Base-by-base conservation (phyloP, 257 asterid species). In the Parsonsia alboflavescens region DNA sequence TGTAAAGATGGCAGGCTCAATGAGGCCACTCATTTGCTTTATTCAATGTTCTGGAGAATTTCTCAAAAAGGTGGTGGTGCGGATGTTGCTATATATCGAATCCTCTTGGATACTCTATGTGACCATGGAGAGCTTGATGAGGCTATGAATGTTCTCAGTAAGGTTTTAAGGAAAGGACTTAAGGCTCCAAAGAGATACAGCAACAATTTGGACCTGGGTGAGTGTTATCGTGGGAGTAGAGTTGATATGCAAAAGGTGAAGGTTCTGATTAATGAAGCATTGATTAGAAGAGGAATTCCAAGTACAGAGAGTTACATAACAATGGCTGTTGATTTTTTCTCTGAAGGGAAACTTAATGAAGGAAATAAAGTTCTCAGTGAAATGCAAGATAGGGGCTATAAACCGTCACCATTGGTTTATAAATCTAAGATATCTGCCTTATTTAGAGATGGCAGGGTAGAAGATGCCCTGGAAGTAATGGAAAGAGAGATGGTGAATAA, bases 11-110 rank as follows among this genome's bases (percentile, higher is more conserved):
- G 88, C 48, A 82, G 87, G 79, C 83, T 86, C 62, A 82, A 82
- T 6, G 97, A 94, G 81, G 99, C 97, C 21, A 92, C 89, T 56
- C 93, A 92, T 82, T 82, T 94, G 81, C 81, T 94, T 78, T 80
- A 89, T 80, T 85, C 88, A 9, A 90, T 94, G 97, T 87, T 92
- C 73, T 89, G 97, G 96, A 89, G 91, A 84, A 81, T 87, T 80
- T 91, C 98, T 76, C 87, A 75, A 48, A 92, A 89, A 88, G 97
- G 97, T 49, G 82, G 93, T 73, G 91, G 93, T 75, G 89, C 86
- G 22, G 97, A 94, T 80, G 83, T 92, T 62, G 84, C 96, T 5
- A 77, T 89, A 33, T 92, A 92, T 68, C 81, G 96, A 80, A 86
- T 79, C 57, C 86, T 94, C 15, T 81, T 92, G 78, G 93, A 92